Evolutionary conservation across 2,329 filamentous ascomycete species (phyloP).

Genomic region (Fusarium longipes): DNA sequence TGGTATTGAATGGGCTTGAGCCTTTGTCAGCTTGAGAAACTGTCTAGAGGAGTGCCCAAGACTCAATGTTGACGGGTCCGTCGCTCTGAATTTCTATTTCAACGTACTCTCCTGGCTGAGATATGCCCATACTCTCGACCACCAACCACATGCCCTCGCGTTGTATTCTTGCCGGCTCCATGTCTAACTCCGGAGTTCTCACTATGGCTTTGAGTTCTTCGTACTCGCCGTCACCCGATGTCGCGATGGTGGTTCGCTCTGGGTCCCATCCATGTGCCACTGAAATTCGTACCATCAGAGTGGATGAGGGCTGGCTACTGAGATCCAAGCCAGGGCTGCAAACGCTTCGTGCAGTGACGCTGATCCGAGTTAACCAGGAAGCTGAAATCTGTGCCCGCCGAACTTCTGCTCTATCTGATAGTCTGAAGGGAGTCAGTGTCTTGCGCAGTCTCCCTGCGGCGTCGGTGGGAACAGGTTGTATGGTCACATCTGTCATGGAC

Average conservation of each 20-base stretch:
- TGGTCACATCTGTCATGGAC: conserved; percentile 65
- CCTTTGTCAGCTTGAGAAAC: not conserved
- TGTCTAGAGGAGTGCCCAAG: conserved; percentile 54
- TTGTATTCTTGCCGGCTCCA: conserved; percentile 70
- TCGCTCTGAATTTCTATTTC: conserved; percentile 65
- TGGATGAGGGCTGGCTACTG: conserved; percentile 54
- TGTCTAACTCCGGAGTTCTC: conserved; percentile 78
- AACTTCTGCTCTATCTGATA: conserved; percentile 56
- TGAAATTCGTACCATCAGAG: conserved; percentile 71
- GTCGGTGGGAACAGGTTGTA: conserved; percentile 75
- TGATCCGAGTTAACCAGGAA: conserved; percentile 68
- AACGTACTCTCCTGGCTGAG: conserved; percentile 56
- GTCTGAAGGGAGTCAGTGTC: conserved; percentile 66
- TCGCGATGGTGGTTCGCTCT: conserved; percentile 71
- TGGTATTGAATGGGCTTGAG: not conserved
- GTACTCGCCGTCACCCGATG: conserved; percentile 79
- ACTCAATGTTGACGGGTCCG: conserved; percentile 56
- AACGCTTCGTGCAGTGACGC: conserved; percentile 49
- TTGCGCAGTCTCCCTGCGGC: conserved; percentile 78
- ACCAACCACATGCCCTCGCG: conserved; percentile 79
- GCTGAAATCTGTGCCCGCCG: conserved; percentile 55
- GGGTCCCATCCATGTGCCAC: conserved; percentile 79
- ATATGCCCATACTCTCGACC: conserved; percentile 79
- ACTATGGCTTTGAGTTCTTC: conserved; percentile 74
- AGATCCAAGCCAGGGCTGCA: conserved; percentile 38